A percentile compares a stretch with the other conserved stretches of the same genome.
Evolutionary conservation across 2,329 filamentous ascomycete species (phyloP).

Genomic region (Ophiostoma perfectum): DNA sequence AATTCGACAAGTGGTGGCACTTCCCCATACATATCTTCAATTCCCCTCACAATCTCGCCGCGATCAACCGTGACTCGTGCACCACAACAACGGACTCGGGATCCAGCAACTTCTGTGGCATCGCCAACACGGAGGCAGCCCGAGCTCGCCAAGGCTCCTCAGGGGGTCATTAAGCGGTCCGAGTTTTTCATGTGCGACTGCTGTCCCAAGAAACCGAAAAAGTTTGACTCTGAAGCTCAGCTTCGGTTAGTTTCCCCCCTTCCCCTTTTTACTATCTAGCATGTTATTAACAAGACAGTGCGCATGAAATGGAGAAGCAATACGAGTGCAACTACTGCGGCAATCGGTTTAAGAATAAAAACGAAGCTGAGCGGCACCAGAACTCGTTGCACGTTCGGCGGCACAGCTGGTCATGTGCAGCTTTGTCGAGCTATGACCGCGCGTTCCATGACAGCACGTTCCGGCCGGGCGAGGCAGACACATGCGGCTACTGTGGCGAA

Average conservation of each 20-base stretch:
- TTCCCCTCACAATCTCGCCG: slow-evolving; percentile 47
- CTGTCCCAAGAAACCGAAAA: slow-evolving; percentile 95
- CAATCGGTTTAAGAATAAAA: slow-evolving; percentile 98
- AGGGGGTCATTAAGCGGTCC: slow-evolving; percentile 41
- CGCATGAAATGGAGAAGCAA: slow-evolving; percentile 91
- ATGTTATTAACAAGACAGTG: slow-evolving; percentile 44
- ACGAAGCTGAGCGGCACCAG: slow-evolving; percentile 92
- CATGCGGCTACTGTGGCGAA: slow-evolving; percentile 91
- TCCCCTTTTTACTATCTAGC: background rate
- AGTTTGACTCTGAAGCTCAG: slow-evolving; percentile 80
- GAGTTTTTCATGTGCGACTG: slow-evolving; percentile 72
- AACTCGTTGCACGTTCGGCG: slow-evolving; percentile 88
- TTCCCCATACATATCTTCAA: slow-evolving; percentile 47
- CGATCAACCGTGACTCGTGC: slow-evolving; percentile 42
- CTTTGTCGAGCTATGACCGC: slow-evolving; percentile 68
- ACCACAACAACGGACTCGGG: slow-evolving; percentile 43
- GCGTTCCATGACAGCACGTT: slow-evolving; percentile 80
- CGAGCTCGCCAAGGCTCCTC: slow-evolving; percentile 38
- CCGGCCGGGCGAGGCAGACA: slow-evolving; percentile 63
- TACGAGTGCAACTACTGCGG: slow-evolving; percentile 90
- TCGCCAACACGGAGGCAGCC: slow-evolving; percentile 47
- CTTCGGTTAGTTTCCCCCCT: slow-evolving; percentile 59
- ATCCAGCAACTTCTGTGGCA: slow-evolving; percentile 37
- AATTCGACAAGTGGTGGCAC: slow-evolving; percentile 33
- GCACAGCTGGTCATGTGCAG: slow-evolving; percentile 96